Evolutionary conservation across 2,329 filamentous ascomycete species (phyloP).

Genomic region (Helotiales sp.): DNA sequence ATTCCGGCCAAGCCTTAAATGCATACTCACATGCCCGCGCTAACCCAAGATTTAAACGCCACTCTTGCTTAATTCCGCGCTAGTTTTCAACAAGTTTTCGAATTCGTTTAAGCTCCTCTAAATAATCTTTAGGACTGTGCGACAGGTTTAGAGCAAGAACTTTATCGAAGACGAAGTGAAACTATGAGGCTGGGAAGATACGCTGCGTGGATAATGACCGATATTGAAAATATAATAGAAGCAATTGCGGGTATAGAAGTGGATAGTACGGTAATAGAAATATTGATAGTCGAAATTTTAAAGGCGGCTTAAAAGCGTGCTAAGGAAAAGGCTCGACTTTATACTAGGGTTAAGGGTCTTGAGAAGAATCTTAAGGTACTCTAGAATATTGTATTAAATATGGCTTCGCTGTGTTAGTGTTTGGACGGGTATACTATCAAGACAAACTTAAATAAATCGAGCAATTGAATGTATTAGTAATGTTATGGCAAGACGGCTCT

Average conservation of each 20-base stretch:
- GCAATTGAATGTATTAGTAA: too few species aligned
- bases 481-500: too few species aligned
- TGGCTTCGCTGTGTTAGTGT: too few species aligned
- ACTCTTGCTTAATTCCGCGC: constrained; percentile 1
- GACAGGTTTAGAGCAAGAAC: constrained; percentile 7
- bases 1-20: neutral
- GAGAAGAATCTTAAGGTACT: too few species aligned
- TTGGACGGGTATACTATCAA: too few species aligned
- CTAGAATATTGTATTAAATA: too few species aligned
- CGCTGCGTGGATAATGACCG: neutral
- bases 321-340: too few species aligned
- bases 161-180: neutral
- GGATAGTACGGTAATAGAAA: neutral
- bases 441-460: too few species aligned
- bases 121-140: neutral
- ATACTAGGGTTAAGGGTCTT: too few species aligned
- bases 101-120: neutral
- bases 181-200: constrained; percentile 6
- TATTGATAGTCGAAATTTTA: neutral
- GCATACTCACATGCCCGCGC: neutral
- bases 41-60: neutral
- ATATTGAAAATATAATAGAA: neutral
- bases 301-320: too few species aligned
- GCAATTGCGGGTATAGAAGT: neutral
- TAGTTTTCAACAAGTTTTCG: neutral